Conservation (phyloP, 2,329 filamentous ascomycete genomes). For the Plectosphaerella plurivora region DNA sequence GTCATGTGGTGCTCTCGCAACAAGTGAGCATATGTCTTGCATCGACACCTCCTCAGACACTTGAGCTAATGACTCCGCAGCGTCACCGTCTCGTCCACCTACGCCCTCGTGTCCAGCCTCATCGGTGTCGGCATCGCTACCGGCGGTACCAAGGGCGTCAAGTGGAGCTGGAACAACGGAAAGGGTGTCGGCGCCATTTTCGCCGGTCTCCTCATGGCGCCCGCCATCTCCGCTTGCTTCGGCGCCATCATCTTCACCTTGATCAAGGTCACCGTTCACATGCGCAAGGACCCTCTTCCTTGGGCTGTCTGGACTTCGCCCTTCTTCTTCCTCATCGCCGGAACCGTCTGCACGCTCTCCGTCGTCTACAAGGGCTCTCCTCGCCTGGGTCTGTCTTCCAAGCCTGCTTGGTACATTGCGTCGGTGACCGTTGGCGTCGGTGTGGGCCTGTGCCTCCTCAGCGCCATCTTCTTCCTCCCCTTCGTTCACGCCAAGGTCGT, state of each 20-base stretch:
- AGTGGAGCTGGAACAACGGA: conserved; percentile 67
- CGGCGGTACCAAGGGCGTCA: conserved; percentile 54
- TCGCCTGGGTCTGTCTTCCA: conserved; percentile 59
- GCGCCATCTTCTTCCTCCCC: conserved; percentile 70
- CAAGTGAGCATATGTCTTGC: conserved; percentile 30
- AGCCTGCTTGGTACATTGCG: conserved; percentile 63
- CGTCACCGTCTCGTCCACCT: conserved; percentile 68
- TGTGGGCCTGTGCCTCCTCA: conserved; percentile 51
- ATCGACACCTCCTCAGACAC: too few species aligned
- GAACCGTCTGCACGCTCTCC: conserved; percentile 68
- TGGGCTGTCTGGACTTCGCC: conserved; percentile 72
- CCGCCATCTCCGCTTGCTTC: conserved; percentile 60
- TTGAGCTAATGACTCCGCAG: too few species aligned
- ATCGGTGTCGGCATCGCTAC: conserved; percentile 67
- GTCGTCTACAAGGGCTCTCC: conserved; percentile 81
- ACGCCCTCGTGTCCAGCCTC: conserved; percentile 65
- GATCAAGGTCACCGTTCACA: conserved; percentile 67
- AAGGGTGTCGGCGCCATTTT: conserved; percentile 70
- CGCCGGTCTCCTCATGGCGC: conserved; percentile 67
- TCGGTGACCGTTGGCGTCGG: conserved; percentile 63
- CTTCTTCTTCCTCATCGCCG: conserved; percentile 73
- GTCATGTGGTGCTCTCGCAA: conserved; percentile 77
- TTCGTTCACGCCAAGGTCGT: conserved; percentile 63
- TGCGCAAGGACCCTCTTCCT: conserved; percentile 65
- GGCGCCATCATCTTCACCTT: conserved; percentile 66